These are phyloP conservation scores for Pugionium dolabratum DNA, from an alignment of 345 rosid species.

Conservation along the genomic window DNA sequence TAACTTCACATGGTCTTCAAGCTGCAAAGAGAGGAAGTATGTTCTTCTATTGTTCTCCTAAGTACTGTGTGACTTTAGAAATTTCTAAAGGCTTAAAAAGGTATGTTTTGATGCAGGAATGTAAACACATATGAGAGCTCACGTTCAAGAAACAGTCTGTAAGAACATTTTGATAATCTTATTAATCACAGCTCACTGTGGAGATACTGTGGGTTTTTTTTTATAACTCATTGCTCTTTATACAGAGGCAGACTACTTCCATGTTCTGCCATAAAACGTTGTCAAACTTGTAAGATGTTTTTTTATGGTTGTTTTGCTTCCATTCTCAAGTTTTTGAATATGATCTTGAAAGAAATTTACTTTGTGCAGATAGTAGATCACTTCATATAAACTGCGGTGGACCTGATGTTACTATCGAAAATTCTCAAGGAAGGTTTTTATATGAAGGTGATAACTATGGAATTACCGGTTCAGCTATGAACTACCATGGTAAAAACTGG, in stretches of 20 bases:
- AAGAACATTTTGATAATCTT: slow-evolving; percentile 21
- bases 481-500: slow-evolving; percentile 29
- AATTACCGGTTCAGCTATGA: slow-evolving; percentile 24
- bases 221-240: slow-evolving; percentile 21
- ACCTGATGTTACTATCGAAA: slow-evolving; percentile 32
- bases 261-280: slow-evolving; percentile 26
- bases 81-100: not conserved
- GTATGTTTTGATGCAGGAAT: slow-evolving; percentile 31
- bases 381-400: slow-evolving; percentile 45
- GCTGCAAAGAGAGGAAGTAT: slow-evolving; percentile 37
- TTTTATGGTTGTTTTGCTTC: not conserved
- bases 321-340: not conserved
- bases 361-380: slow-evolving; percentile 24
- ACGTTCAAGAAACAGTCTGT: slow-evolving; percentile 31
- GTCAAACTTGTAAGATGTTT: slow-evolving; percentile 29
- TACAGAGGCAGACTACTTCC: slow-evolving; percentile 38
- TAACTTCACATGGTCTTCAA: slow-evolving; percentile 41
- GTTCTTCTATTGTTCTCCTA: slow-evolving; percentile 7
- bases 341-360: not conserved
- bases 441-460: slow-evolving; percentile 39
- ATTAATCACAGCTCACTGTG: not conserved
- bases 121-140: slow-evolving; percentile 39
- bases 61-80: not conserved
- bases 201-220: not conserved
- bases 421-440: slow-evolving; percentile 28